Evolutionary conservation across 306 rosid species (phyloP).

Genomic region (Psophocarpus tetragonolobus): DNA sequence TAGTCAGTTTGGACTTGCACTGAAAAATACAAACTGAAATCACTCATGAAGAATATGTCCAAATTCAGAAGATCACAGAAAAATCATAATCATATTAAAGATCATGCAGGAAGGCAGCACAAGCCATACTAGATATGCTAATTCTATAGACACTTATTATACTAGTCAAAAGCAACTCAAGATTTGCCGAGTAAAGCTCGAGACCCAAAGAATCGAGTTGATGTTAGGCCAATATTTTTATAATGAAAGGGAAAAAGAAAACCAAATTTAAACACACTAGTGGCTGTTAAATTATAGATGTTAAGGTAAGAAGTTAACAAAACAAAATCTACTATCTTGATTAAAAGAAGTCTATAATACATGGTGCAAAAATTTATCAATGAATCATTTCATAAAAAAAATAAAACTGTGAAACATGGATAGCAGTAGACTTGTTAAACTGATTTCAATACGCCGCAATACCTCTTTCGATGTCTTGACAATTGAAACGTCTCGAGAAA

Average conservation of each 20-base stretch:
- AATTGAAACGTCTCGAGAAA: constrained; percentile 63
- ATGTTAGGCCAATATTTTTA: not conserved
- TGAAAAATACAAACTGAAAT: constrained; percentile 21
- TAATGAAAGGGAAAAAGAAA: constrained; percentile 13
- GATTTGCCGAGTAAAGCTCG: constrained; percentile 8
- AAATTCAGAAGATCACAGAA: constrained; percentile 14
- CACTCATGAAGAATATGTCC: constrained; percentile 12
- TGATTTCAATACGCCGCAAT: constrained; percentile 30
- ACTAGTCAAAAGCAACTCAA: constrained; percentile 8
- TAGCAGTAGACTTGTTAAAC: constrained; percentile 6
- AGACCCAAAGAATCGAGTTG: constrained; percentile 8
- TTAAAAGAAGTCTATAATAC: not conserved
- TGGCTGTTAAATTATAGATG: too few relatives aligned
- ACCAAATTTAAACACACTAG: not conserved
- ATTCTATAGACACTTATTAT: constrained; percentile 2
- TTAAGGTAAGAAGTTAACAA: not conserved
- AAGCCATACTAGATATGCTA: constrained; percentile 2
- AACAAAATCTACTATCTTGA: not conserved
- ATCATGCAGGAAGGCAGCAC: not conserved
- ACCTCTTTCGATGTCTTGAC: constrained; percentile 73
- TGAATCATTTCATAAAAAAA: not conserved
- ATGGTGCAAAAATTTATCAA: not conserved
- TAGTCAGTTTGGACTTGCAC: constrained; percentile 16
- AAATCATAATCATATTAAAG: constrained; percentile 9
- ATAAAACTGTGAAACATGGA: not conserved